Percentiles rank a stretch among this genome's conserved stretches.
Evolutionary conservation across 148 eudicot genomes (phyloP).

Genomic region (Dysphania ambrosioides): DNA sequence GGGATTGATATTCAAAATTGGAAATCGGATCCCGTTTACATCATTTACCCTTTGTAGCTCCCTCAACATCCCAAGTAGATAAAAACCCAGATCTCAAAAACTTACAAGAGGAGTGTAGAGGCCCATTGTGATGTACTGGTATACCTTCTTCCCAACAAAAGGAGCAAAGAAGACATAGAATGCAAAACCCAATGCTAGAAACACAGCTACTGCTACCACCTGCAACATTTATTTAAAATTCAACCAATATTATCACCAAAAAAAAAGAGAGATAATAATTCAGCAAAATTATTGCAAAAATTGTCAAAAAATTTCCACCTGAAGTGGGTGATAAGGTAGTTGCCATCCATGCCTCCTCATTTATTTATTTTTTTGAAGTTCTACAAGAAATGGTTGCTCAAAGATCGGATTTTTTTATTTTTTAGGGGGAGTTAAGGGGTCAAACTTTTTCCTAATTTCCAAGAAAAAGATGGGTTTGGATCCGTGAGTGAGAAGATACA

Average conservation of each 20-base stretch:
- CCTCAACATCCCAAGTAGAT: constrained; percentile 8
- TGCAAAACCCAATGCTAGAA: constrained; percentile 92
- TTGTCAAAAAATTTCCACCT: constrained; percentile 39
- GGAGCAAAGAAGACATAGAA: constrained; percentile 95
- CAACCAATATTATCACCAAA: constrained; percentile 1
- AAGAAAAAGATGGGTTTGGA: constrained; percentile 19
- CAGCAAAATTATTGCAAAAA: not conserved
- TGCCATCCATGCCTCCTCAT: constrained; percentile 99
- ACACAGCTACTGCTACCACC: constrained; percentile 93
- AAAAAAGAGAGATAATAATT: not conserved
- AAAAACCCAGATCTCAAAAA: constrained; percentile 55
- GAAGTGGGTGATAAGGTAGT: constrained; percentile 94
- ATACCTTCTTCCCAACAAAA: constrained; percentile 78
- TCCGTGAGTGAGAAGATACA: constrained; percentile 7
- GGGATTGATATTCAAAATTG: not conserved
- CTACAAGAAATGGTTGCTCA: not conserved
- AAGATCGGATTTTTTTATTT: not conserved
- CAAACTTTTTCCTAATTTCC: constrained; percentile 29
- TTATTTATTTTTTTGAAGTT: too few relatives aligned
- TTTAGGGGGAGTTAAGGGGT: not conserved
- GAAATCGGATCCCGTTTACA: not conserved
- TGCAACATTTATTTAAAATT: constrained; percentile 28
- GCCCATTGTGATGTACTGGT: constrained; percentile 78
- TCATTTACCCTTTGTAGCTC: not conserved
- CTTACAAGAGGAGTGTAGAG: constrained; percentile 92